Conservation (phyloP, 148 eudicot genomes). For the Bassia scoparia region DNA sequence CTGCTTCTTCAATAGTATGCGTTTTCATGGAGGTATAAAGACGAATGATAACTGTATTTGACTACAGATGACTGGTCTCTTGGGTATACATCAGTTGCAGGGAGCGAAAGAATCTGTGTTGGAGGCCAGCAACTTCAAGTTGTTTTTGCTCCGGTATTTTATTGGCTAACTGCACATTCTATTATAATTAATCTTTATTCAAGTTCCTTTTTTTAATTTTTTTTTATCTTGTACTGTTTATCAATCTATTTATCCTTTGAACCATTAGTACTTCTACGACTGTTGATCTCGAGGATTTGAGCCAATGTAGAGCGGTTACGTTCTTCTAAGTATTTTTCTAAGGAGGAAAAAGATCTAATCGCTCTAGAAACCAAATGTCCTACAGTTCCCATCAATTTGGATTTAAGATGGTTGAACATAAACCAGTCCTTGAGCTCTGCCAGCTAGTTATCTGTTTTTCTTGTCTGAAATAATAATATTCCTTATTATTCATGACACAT, state of each 20-base stretch:
- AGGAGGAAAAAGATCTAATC: background rate
- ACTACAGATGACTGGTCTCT: constrained; percentile 73
- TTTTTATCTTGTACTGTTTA: too few species aligned
- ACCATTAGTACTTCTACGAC: too few species aligned
- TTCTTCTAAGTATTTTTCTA: too few species aligned
- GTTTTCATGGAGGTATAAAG: background rate
- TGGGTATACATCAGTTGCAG: constrained; percentile 51
- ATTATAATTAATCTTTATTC: background rate
- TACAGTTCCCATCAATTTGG: background rate
- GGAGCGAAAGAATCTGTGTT: constrained; percentile 66
- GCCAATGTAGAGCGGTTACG: background rate
- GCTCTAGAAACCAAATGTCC: background rate
- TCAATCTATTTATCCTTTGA: too few species aligned
- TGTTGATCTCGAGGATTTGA: too few species aligned
- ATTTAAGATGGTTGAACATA: background rate
- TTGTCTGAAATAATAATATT: background rate
- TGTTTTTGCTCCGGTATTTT: constrained; percentile 69
- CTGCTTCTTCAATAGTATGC: background rate
- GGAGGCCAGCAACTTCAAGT: constrained; percentile 62
- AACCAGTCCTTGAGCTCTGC: background rate
- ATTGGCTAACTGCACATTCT: constrained; percentile 9
- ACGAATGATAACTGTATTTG: constrained; percentile 17
- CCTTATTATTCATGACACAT: too few species aligned
- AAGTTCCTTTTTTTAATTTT: background rate
- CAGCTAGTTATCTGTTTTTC: background rate